A percentile compares a stretch with the other conserved stretches of the same genome.
Conservation (phyloP, 2,329 filamentous ascomycete genomes). For the Ophiostoma quercus region DNA sequence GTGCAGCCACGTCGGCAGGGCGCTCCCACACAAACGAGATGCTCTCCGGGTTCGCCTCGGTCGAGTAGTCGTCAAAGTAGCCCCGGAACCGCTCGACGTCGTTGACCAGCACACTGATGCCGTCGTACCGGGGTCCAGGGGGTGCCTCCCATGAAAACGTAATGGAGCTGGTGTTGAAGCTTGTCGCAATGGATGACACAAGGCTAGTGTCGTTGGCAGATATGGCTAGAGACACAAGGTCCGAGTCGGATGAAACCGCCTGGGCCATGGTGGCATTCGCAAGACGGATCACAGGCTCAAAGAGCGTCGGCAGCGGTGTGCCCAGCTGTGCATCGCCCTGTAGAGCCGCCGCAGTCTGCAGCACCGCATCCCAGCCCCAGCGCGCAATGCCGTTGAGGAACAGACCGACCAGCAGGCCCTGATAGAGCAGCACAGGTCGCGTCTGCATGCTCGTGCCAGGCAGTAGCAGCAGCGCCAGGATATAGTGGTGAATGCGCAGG, state of each 20-base stretch:
- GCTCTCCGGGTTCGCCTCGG: not conserved
- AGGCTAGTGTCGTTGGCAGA: not conserved
- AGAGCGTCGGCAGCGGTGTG: conserved; percentile 54
- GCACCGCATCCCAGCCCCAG: conserved; percentile 86
- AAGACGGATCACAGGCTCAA: conserved; percentile 45
- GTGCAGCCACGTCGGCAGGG: conserved; percentile 30
- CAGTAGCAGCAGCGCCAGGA: conserved; percentile 78
- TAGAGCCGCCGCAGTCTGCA: conserved; percentile 73
- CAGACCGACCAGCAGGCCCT: conserved; percentile 81
- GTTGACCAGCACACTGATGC: conserved; percentile 75
- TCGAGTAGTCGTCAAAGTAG: conserved; percentile 57
- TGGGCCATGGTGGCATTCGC: conserved; percentile 24
- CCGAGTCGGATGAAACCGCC: conserved; percentile 23
- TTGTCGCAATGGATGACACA: conserved; percentile 24
- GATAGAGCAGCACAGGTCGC: conserved; percentile 75
- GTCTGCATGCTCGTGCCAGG: conserved; percentile 88
- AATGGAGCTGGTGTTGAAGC: conserved; percentile 55
- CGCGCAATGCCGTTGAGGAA: conserved; percentile 92
- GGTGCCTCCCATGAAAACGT: conserved; percentile 52
- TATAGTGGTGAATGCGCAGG: conserved; percentile 91
- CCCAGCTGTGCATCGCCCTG: conserved; percentile 62
- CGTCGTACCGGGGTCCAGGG: conserved; percentile 56
- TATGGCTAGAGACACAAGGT: not conserved
- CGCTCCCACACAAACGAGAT: conserved; percentile 24
- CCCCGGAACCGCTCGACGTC: conserved; percentile 76